phyloP scores from a whole-genome alignment of 441 rosid species.

The Hura crepitans region DNA sequence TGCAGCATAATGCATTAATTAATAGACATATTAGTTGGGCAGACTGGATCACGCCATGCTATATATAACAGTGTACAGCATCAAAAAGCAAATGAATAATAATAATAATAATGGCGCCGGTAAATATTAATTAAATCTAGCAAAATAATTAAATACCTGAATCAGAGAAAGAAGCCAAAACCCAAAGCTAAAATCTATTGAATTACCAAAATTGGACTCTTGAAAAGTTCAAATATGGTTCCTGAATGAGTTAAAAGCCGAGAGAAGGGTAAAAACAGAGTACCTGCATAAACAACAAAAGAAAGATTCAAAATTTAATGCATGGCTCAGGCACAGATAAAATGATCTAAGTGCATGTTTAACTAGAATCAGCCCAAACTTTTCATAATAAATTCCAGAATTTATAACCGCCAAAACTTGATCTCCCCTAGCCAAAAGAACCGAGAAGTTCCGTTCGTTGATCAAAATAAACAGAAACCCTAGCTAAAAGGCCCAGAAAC shows the following conservation, averaged over 20 bases:
- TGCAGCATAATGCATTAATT: conserved; percentile 23
- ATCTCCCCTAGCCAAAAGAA: background rate
- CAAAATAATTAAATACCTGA: conserved; percentile 31
- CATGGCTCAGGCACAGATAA: background rate
- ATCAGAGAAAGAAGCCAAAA: conserved; percentile 32
- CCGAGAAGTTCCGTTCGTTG: background rate
- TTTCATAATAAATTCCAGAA: conserved; percentile 5
- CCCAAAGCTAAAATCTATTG: conserved; percentile 17
- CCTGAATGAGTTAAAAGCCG: conserved; percentile 41
- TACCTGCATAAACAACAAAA: conserved; percentile 32
- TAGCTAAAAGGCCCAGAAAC: conserved; percentile 1
- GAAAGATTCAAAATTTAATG: background rate
- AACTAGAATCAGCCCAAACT: conserved; percentile 14
- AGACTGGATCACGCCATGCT: conserved; percentile 15
- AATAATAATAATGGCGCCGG: background rate
- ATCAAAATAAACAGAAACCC: conserved; percentile 25
- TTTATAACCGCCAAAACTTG: conserved; percentile 20
- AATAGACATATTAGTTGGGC: conserved; percentile 12
- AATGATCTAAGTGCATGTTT: conserved; percentile 3
- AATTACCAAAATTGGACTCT: conserved; percentile 11
- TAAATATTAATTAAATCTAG: background rate
- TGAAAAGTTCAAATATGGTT: conserved; percentile 27
- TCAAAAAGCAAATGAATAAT: conserved; percentile 10
- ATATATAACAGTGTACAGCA: conserved; percentile 11
- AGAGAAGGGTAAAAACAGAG: conserved; percentile 29